Conservation (phyloP, 2,329 filamentous ascomycete species). For the Venturia asperata region DNA sequence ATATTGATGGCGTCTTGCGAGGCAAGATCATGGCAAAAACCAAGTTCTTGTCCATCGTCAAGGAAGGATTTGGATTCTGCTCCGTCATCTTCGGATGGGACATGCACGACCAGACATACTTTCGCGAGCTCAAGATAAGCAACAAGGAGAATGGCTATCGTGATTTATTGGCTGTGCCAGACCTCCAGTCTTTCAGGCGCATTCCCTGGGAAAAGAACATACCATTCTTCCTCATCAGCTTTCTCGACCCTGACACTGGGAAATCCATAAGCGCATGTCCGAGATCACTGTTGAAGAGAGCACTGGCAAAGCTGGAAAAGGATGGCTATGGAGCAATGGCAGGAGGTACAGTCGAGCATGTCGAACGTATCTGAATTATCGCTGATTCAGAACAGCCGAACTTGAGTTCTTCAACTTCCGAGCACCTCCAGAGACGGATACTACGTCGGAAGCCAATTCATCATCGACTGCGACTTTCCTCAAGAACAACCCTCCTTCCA, state of each 20-base stretch:
- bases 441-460: slow-evolving; percentile 49
- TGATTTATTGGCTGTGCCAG: slow-evolving; percentile 75
- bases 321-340: slow-evolving; percentile 79
- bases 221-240: slow-evolving; percentile 78
- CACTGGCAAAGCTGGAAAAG: slow-evolving; percentile 58
- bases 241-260: slow-evolving; percentile 71
- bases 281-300: slow-evolving; percentile 62
- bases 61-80: slow-evolving; percentile 83
- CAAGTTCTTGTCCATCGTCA: slow-evolving; percentile 81
- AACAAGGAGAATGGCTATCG: slow-evolving; percentile 87
- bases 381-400: slow-evolving; percentile 55
- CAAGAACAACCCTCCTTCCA: slow-evolving; percentile 60
- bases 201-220: slow-evolving; percentile 89
- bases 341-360: slow-evolving; percentile 55
- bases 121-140: slow-evolving; percentile 75
- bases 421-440: slow-evolving; percentile 47
- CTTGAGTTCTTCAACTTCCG: slow-evolving; percentile 94
- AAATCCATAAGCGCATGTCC: slow-evolving; percentile 70
- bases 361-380: slow-evolving; percentile 17
- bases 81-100: slow-evolving; percentile 95
- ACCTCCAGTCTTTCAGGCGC: slow-evolving; percentile 68
- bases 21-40: slow-evolving; percentile 89
- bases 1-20: slow-evolving; percentile 79
- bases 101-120: slow-evolving; percentile 91
- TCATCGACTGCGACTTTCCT: slow-evolving; percentile 69